These are phyloP conservation scores for Exophiala sp. DNA, from an alignment of 2,329 filamentous ascomycete genomes.

Conservation along the genomic window DNA sequence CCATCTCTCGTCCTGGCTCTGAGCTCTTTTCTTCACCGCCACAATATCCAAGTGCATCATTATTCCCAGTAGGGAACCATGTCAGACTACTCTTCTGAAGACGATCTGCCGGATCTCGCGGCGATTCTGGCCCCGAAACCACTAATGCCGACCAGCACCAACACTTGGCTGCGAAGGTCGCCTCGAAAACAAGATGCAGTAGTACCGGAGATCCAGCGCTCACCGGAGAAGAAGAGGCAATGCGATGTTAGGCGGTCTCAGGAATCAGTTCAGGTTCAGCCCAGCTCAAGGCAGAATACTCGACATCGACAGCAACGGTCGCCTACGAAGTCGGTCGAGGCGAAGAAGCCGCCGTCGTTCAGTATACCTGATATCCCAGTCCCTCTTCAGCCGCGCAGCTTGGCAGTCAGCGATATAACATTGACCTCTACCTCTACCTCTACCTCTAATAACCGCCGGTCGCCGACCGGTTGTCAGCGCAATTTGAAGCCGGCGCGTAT, in stretches of 20 bases:
- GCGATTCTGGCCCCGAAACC: conserved; percentile 20
- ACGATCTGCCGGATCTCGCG: conserved; percentile 26
- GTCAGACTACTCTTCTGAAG: conserved; percentile 18
- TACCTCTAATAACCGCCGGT: conserved; percentile 16
- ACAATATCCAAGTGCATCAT: no score
- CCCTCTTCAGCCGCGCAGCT: no score
- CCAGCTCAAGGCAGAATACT: background rate
- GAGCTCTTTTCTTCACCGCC: no score
- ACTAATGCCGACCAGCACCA: conserved; percentile 17
- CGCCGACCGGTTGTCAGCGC: conserved; percentile 16
- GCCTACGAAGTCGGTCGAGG: background rate
- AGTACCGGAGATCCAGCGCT: background rate
- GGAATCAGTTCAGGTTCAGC: background rate
- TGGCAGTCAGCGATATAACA: conserved; percentile 2
- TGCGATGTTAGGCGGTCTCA: background rate
- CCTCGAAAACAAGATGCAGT: conserved; percentile 20
- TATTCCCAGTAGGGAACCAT: no score
- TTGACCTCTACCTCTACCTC: conserved; percentile 2
- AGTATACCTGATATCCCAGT: conserved; percentile 3
- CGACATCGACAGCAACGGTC: background rate
- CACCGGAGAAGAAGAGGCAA: conserved; percentile 6
- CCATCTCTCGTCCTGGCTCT: no score
- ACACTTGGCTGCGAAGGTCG: conserved; percentile 18
- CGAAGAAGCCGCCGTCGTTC: background rate
- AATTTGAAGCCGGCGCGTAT: conserved; percentile 32